Conservation (phyloP, 257 asterid genomes). For the Jasminum sambac region DNA sequence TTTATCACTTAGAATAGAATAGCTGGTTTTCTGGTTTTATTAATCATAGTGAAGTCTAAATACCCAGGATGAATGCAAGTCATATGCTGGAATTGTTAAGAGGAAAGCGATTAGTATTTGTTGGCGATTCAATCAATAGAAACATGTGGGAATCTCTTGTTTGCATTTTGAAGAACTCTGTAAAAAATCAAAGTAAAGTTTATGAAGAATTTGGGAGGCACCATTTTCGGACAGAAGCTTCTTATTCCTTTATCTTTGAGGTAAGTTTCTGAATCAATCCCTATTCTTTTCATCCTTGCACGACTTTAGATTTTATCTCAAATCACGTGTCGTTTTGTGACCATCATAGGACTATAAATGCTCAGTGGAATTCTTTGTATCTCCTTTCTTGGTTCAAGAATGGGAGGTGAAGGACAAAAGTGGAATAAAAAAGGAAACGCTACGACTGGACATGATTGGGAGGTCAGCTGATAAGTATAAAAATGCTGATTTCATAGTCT, state of each 20-base stretch:
- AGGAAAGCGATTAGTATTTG: constrained; percentile 64
- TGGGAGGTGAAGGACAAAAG: constrained; percentile 46
- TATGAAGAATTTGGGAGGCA: constrained; percentile 61
- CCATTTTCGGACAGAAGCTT: constrained; percentile 56
- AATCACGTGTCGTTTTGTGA: neutral
- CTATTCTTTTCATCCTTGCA: neutral
- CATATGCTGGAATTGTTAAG: constrained; percentile 66
- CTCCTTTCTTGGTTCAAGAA: constrained; percentile 77
- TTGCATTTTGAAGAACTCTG: constrained; percentile 63
- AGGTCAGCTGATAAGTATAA: constrained; percentile 52
- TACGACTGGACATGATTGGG: constrained; percentile 60
- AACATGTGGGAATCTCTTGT: constrained; percentile 89
- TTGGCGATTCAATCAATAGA: constrained; percentile 75
- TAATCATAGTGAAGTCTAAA: constrained; percentile 4
- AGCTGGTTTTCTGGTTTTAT: neutral
- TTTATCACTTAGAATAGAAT: neutral
- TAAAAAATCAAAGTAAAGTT: constrained; percentile 53
- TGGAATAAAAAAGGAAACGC: constrained; percentile 69
- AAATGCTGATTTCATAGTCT: constrained; percentile 57
- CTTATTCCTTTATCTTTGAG: constrained; percentile 59
- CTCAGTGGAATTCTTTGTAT: constrained; percentile 65
- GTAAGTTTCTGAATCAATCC: constrained; percentile 34
- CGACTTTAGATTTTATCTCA: neutral
- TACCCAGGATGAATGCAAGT: constrained; percentile 53
- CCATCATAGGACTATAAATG: constrained; percentile 56